These are phyloP conservation scores for Cryphonectria radicalis DNA, from an alignment of 2,329 filamentous ascomycete species.

Conservation along the genomic window DNA sequence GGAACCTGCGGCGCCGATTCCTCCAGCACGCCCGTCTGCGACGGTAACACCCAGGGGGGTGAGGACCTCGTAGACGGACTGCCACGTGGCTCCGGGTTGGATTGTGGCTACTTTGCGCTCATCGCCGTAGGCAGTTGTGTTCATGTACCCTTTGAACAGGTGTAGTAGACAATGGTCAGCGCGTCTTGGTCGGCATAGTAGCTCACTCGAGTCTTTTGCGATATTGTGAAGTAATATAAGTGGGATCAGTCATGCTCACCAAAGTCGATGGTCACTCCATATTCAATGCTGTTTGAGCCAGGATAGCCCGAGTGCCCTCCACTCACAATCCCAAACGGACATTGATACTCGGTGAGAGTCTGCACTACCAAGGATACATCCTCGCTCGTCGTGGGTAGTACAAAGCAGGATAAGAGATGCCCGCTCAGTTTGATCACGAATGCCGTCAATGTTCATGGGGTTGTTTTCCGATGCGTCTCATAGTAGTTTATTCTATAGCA, in stretches of 20 bases:
- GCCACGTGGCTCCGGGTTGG: slow-evolving; percentile 9
- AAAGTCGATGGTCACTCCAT: background rate
- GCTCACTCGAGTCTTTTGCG: background rate
- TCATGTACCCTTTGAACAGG: background rate
- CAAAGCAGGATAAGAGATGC: background rate
- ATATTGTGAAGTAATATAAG: background rate
- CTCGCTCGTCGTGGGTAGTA: background rate
- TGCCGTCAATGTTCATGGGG: background rate
- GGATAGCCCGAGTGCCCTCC: background rate
- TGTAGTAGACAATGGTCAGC: background rate
- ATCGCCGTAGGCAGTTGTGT: slow-evolving; percentile 1
- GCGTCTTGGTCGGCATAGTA: background rate
- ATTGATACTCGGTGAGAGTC: background rate
- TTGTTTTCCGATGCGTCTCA: background rate
- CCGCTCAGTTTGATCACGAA: background rate
- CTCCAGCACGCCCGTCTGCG: slow-evolving; percentile 11
- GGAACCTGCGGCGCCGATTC: slow-evolving; percentile 8
- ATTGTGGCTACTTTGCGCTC: slow-evolving; percentile 3
- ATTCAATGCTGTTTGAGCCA: slow-evolving; percentile 2
- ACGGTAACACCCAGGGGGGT: slow-evolving; percentile 14
- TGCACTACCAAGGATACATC: background rate
- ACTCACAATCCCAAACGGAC: slow-evolving; percentile 4
- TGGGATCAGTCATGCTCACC: background rate
- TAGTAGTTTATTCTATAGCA: background rate
- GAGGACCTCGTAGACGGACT: slow-evolving; percentile 13